These are phyloP conservation scores for Tulasnella sp. DNA, from an alignment of 768 basidiomycete species.

Conservation along the genomic window DNA sequence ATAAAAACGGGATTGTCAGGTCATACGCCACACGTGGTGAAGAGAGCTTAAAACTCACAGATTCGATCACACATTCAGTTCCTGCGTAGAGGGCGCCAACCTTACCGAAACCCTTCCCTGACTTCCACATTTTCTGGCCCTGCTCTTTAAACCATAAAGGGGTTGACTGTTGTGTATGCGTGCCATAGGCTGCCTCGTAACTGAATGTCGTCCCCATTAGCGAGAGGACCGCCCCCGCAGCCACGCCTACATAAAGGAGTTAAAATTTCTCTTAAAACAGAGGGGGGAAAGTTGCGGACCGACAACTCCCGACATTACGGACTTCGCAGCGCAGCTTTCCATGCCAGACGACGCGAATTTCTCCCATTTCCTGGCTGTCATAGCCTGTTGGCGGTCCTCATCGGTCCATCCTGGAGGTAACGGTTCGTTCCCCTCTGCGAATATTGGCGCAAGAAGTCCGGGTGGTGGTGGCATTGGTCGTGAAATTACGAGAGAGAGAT, in stretches of 20 bases:
- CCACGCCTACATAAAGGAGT: constrained; percentile 56
- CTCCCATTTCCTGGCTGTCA: constrained; percentile 71
- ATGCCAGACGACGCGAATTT: constrained; percentile 56
- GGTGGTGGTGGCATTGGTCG: constrained; percentile 18
- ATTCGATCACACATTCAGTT: constrained; percentile 90
- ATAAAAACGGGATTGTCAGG: not conserved
- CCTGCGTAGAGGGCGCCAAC: constrained; percentile 93
- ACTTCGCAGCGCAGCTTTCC: constrained; percentile 83
- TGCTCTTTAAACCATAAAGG: constrained; percentile 83
- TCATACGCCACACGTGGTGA: not conserved
- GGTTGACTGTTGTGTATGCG: constrained; percentile 60
- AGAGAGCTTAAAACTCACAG: constrained; percentile 55
- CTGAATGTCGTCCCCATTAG: constrained; percentile 92
- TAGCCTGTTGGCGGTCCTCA: constrained; percentile 57
- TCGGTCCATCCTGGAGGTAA: constrained; percentile 74
- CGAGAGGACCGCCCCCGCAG: constrained; percentile 88
- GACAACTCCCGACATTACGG: constrained; percentile 65
- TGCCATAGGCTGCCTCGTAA: constrained; percentile 73
- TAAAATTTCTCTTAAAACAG: too few relatives aligned
- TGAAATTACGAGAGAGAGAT: too few relatives aligned
- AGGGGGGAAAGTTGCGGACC: too few relatives aligned
- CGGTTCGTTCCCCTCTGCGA: constrained; percentile 77
- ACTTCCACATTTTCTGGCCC: constrained; percentile 84
- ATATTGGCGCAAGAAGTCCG: constrained; percentile 50
- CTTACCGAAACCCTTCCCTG: constrained; percentile 86